Percentiles rank a stretch among this genome's conserved stretches.
These are phyloP conservation scores for Mycosphaerelloides madeirae DNA, from an alignment of 2,329 filamentous ascomycete genomes.

Conservation along the genomic window DNA sequence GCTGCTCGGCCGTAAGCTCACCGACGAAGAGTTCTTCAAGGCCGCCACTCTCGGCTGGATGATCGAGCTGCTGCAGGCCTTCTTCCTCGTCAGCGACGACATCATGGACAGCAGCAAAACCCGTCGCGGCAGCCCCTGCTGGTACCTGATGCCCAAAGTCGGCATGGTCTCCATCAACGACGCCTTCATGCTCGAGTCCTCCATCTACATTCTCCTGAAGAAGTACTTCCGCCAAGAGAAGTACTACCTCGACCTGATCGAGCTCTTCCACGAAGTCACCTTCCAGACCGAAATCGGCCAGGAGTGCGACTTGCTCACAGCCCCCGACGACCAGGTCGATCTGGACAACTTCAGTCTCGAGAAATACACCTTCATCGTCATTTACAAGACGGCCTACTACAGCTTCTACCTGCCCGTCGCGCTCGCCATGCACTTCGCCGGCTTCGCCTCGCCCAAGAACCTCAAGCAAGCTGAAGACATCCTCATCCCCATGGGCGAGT, in stretches of 20 bases:
- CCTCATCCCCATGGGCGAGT: constrained; percentile 93
- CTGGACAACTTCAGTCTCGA: constrained; percentile 91
- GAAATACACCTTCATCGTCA: constrained; percentile 97
- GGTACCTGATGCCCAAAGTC: constrained; percentile 86
- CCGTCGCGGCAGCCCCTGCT: constrained; percentile 88
- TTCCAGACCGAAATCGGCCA: constrained; percentile 96
- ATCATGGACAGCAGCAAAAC: constrained; percentile 98
- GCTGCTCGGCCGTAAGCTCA: constrained; percentile 67
- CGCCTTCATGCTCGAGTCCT: constrained; percentile 86
- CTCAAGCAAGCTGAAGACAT: constrained; percentile 86
- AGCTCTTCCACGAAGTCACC: constrained; percentile 92
- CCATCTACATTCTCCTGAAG: constrained; percentile 87
- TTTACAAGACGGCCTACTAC: constrained; percentile 99
- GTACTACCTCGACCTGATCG: constrained; percentile 82
- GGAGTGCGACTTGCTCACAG: constrained; percentile 88
- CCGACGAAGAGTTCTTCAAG: constrained; percentile 79
- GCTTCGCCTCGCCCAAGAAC: constrained; percentile 80
- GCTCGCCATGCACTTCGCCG: constrained; percentile 78
- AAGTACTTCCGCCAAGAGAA: constrained; percentile 88
- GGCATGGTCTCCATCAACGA: constrained; percentile 99
- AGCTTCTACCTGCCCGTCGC: constrained; percentile 97
- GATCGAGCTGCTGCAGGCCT: constrained; percentile 96
- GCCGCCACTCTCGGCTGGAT: constrained; percentile 90
- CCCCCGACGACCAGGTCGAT: constrained; percentile 88
- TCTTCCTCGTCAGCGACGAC: constrained; percentile 97